A percentile compares a stretch with the other conserved stretches of the same genome.
phyloP scores from a whole-genome alignment of 768 basidiomycete genomes.

The Mycena venus region DNA sequence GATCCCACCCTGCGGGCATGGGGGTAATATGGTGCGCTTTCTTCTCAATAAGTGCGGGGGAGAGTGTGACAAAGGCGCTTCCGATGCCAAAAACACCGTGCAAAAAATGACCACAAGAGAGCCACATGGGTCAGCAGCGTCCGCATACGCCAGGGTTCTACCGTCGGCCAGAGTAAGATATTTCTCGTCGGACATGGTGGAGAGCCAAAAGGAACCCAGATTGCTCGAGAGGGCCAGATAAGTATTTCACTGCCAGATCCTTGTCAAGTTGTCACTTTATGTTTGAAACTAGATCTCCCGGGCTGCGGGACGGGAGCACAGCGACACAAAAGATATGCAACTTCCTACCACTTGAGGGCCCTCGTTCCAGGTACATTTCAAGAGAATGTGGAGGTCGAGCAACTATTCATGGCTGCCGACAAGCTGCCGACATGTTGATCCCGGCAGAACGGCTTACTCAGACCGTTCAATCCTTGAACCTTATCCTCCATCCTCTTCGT shows the following conservation, averaged over 20 bases:
- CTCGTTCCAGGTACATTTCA: too few species aligned
- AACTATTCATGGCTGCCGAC: too few species aligned
- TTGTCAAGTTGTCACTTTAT: neutral
- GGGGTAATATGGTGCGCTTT: constrained; percentile 62
- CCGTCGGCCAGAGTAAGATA: constrained; percentile 54
- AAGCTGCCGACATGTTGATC: too few species aligned
- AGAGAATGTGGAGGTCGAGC: too few species aligned
- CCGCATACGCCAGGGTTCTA: constrained; percentile 68
- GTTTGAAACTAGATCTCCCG: too few species aligned
- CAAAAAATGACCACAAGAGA: constrained; percentile 63
- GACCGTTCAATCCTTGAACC: too few species aligned
- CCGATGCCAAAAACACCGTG: constrained; percentile 71
- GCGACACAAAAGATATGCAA: neutral
- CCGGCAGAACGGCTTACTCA: too few species aligned
- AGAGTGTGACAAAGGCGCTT: constrained; percentile 47
- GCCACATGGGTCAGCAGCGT: constrained; percentile 64
- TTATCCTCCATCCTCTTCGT: too few species aligned
- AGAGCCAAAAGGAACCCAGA: neutral
- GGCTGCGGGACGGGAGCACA: too few species aligned
- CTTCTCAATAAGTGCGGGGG: constrained; percentile 52
- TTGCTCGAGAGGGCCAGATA: neutral
- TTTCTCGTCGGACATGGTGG: constrained; percentile 45
- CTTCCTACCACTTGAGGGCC: too few species aligned
- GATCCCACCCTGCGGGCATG: constrained; percentile 67
- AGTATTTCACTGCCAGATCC: neutral